Conservation (phyloP, 371 early-diverging fungal genomes). For the Vairimorpha ceranae region DNA sequence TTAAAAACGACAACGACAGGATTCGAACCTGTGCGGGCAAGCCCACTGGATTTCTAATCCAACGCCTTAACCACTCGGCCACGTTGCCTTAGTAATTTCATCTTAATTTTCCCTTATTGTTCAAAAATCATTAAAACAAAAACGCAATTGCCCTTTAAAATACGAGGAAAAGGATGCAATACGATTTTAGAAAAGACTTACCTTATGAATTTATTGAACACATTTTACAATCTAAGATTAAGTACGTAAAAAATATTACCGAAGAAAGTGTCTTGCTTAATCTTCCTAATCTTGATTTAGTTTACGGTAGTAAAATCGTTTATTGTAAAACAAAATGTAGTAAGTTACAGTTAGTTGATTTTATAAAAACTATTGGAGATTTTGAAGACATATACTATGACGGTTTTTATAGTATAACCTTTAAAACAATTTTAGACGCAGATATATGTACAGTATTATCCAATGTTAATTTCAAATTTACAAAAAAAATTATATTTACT, state of each 20-base stretch:
- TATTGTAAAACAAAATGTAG: not conserved
- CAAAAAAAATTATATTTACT: not conserved
- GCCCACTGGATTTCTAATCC: constrained; percentile 47
- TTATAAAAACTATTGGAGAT: not conserved
- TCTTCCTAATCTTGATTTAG: not conserved
- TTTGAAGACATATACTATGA: not conserved
- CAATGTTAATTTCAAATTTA: not conserved
- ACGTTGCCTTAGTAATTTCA: constrained; percentile 11
- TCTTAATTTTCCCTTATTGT: not conserved
- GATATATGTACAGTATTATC: not conserved
- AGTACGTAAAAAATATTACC: not conserved
- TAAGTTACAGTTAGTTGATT: not conserved
- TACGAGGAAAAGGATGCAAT: not conserved
- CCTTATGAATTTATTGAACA: constrained; percentile 25
- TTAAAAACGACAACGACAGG: constrained; percentile 50
- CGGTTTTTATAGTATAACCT: not conserved
- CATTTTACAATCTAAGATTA: constrained; percentile 22
- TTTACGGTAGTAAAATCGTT: not conserved
- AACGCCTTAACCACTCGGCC: constrained; percentile 58
- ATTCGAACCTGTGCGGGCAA: constrained; percentile 50
- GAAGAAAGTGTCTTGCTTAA: not conserved
- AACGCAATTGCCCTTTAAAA: not conserved
- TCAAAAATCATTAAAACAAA: not conserved
- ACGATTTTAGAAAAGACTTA: not conserved
- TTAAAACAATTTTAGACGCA: not conserved